Base-by-base conservation (phyloP, 345 rosid species). In the Trapa incisa region DNA sequence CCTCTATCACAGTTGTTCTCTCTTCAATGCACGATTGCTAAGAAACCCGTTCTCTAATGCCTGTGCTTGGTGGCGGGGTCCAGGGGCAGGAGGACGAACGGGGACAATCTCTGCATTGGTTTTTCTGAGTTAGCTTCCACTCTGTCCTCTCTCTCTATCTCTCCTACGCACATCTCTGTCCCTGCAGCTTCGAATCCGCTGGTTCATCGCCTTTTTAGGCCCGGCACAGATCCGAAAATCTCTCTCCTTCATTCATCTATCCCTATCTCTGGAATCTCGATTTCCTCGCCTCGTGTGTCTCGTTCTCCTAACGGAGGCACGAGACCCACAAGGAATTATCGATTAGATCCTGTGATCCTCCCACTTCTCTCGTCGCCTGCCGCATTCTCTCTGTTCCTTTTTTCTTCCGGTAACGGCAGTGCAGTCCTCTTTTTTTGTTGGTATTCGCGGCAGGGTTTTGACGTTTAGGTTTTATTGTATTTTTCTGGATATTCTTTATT, bases 141-240 rank as follows among this genome's bases (percentile, higher is more conserved):
- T 29, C 60, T 54, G 32, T 54, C 33, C 35, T 9, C 33, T 0
- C 35, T 29, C 60, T 54, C 8, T 54, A 1, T 12, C 60, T 54
- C 60, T 29, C 60, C 7, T 12, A 7, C 48, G 7, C 43, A 0
- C 11, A 2, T 45, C 48, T 45, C 11, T 45, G 0, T 45, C 48
- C 2, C 60, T 2, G 60, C 17, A 22, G 22, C 33, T 54, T 66
- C 69, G 10, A 43, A 63, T 69, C 73, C 70, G 48, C 10, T 56
- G 74, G 80, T 36, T 57, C 47, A 29, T 65, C 63, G 68, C 73
- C 64, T 68, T 65, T 68, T 72, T 37, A 33, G 43, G 47, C 39
- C 64, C 14, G 15, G 35, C n/a, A 61, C 68, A 62, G 65, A 68
- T 54, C 68, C 76, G 72, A 33, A 67, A 60, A 45, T 61, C 70